phyloP scores from a whole-genome alignment of 805 yeast genomes.

The Vanderwaltozyma verrucispora region DNA sequence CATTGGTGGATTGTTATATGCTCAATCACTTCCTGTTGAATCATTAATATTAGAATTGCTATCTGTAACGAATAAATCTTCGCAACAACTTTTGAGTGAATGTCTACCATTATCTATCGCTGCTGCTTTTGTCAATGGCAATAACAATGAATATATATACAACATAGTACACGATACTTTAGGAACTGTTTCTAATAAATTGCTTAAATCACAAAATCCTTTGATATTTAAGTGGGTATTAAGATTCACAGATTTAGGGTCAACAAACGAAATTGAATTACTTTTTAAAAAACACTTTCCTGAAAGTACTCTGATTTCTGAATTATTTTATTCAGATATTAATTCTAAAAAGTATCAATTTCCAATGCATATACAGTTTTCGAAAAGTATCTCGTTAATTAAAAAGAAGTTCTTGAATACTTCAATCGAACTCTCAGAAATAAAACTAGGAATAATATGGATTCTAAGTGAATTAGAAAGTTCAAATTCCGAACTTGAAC shows the following conservation, averaged over 20 bases:
- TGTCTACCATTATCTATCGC: slow-evolving; percentile 12
- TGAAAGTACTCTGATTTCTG: not conserved
- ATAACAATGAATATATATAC: slow-evolving; percentile 6
- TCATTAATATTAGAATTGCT: not conserved
- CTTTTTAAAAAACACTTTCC: slow-evolving; percentile 2
- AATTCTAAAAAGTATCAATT: slow-evolving; percentile 7
- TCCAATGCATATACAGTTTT: slow-evolving; percentile 10
- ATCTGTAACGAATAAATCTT: not conserved
- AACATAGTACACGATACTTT: slow-evolving; percentile 5
- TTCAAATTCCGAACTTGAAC: slow-evolving; percentile 3
- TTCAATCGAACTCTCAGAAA: slow-evolving; percentile 3
- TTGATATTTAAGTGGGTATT: slow-evolving; percentile 7
- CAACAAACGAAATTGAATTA: slow-evolving; percentile 4
- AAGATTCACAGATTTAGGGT: slow-evolving; percentile 13
- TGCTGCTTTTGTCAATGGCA: slow-evolving; percentile 10
- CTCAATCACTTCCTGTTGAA: slow-evolving; percentile 1
- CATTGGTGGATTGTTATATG: slow-evolving; percentile 12
- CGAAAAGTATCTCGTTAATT: slow-evolving; percentile 4
- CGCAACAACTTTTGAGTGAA: slow-evolving; percentile 5
- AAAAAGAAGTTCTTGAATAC: not conserved
- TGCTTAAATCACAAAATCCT: slow-evolving; percentile 1
- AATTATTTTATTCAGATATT: not conserved
- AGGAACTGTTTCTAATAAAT: slow-evolving; percentile 5
- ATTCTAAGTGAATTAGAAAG: slow-evolving; percentile 13
- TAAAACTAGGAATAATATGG: slow-evolving; percentile 11